Base-by-base conservation (phyloP, 257 asterid species). In the Rhazya stricta region DNA sequence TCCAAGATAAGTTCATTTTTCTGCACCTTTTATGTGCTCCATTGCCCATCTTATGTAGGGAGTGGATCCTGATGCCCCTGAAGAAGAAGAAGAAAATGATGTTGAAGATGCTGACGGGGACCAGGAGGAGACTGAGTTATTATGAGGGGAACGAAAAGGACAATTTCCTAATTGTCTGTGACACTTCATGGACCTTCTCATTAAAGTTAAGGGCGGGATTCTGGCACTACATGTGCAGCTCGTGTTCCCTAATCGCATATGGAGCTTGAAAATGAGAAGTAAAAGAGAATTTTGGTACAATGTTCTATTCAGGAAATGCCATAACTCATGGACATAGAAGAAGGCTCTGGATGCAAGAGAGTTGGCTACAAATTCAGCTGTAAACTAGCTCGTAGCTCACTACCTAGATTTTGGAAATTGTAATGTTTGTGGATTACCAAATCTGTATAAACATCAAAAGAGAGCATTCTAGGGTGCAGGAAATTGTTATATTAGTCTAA, bases 31-130 rank as follows among this genome's bases (percentile, higher is more conserved):
- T 6, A 25, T 63, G 23, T 30, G 41, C 48, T 71, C n/a, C 25
- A 45, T 27, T 48, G 63, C 42, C 41, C 13, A 62, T 81, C 21
- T 73, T 68, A 32, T 75, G 75, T 78, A 94, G 98, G 98, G 99
- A 71, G 84, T 92, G 63, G 98, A 94, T 83, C 99, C 99, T 0
- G 97, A 94, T 86, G 99, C 97, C 50, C 96, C 97, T 0, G 97
- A 94, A 75, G 98, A 94, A 74, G 99, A 94, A 12, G 97, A 94
- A 62, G 98, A 94, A 69, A 90, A 90, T 39, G 99, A 94, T 69
- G 96, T 83, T 5, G 99, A 94, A 34, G 97, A 90, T 67, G 96
- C 77, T 8, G 97, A 94, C 51, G 96, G 82, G 57, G 98, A 90
- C 80, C 95, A 82, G 67, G 98, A 94, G 77, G 99, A 88, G 78